Percentiles rank a stretch among this genome's conserved stretches.
phyloP scores from a whole-genome alignment of 495 filamentous ascomycete species.

The Massariosphaeria phaeospora region DNA sequence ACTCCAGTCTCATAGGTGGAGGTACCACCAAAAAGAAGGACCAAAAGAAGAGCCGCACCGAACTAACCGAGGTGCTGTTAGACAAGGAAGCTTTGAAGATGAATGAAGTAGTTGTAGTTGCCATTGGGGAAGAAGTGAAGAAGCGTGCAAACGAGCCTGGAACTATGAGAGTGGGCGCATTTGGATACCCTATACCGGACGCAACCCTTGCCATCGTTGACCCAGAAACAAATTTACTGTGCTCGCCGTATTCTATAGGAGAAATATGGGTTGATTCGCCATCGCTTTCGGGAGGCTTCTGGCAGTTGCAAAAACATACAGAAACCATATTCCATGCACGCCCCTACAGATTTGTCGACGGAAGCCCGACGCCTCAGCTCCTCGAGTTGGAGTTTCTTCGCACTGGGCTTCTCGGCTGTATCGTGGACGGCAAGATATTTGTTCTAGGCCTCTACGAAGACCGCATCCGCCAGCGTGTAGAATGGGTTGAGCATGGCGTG shows the following conservation, averaged over 20 bases:
- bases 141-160: slow-evolving; percentile 75
- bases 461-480: slow-evolving; percentile 88
- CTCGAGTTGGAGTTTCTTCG: slow-evolving; percentile 91
- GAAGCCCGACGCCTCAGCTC: slow-evolving; percentile 82
- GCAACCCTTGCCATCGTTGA: slow-evolving; percentile 91
- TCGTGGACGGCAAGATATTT: slow-evolving; percentile 93
- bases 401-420: slow-evolving; percentile 85
- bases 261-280: slow-evolving; percentile 99
- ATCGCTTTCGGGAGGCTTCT: slow-evolving; percentile 92
- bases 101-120: slow-evolving; percentile 89
- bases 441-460: slow-evolving; percentile 95
- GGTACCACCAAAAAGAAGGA: slow-evolving; percentile 50
- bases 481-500: slow-evolving; percentile 92
- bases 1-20: slow-evolving; percentile 79
- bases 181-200: slow-evolving; percentile 94
- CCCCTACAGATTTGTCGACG: slow-evolving; percentile 85
- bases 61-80: slow-evolving; percentile 78
- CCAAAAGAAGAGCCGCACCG: slow-evolving; percentile 56
- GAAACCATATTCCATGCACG: slow-evolving; percentile 96
- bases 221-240: slow-evolving; percentile 84
- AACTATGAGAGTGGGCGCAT: slow-evolving; percentile 82
- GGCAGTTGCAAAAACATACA: slow-evolving; percentile 93
- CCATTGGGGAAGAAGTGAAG: slow-evolving; percentile 82
- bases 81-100: slow-evolving; percentile 94
- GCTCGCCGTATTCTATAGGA: slow-evolving; percentile 77